phyloP scores from a whole-genome alignment of 129 eudicot species.

The Cynara cardunculus region DNA sequence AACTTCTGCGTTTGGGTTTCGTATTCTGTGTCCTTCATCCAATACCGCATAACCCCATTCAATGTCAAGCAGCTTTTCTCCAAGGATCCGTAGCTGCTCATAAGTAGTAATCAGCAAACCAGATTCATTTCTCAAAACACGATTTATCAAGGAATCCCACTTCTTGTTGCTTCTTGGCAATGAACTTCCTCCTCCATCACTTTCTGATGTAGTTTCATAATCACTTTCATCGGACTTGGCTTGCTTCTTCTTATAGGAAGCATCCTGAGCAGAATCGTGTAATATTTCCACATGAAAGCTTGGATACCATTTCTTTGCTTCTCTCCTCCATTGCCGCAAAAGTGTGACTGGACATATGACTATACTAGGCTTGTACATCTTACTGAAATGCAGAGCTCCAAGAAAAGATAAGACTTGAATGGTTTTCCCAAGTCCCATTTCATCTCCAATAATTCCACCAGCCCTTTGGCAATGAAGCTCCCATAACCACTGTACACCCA shows the following conservation, averaged over 20 bases:
- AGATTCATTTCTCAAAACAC: constrained; percentile 66
- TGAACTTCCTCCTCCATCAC: constrained; percentile 43
- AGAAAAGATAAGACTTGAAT: constrained; percentile 80
- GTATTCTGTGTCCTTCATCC: constrained; percentile 95
- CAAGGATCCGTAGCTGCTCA: constrained; percentile 83
- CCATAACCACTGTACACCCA: constrained; percentile 99
- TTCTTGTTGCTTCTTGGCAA: constrained; percentile 35
- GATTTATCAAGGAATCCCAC: constrained; percentile 81
- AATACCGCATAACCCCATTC: constrained; percentile 97
- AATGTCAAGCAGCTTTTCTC: constrained; percentile 73
- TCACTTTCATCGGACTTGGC: constrained; percentile 64
- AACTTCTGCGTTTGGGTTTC: constrained; percentile 95
- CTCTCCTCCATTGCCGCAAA: constrained; percentile 86
- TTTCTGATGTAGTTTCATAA: constrained; percentile 59
- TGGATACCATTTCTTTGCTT: constrained; percentile 92
- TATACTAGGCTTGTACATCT: constrained; percentile 82
- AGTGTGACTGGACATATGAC: constrained; percentile 91
- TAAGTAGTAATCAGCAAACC: constrained; percentile 90
- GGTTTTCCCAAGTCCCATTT: constrained; percentile 99
- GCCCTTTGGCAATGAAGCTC: constrained; percentile 98
- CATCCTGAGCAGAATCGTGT: constrained; percentile 84
- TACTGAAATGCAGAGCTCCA: constrained; percentile 85
- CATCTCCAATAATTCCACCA: constrained; percentile 98
- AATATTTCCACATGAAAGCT: constrained; percentile 76
- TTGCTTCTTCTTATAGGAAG: constrained; percentile 45